phyloP scores from a whole-genome alignment of 1,284 basidiomycete genomes.

The Volvariella volvacea region DNA sequence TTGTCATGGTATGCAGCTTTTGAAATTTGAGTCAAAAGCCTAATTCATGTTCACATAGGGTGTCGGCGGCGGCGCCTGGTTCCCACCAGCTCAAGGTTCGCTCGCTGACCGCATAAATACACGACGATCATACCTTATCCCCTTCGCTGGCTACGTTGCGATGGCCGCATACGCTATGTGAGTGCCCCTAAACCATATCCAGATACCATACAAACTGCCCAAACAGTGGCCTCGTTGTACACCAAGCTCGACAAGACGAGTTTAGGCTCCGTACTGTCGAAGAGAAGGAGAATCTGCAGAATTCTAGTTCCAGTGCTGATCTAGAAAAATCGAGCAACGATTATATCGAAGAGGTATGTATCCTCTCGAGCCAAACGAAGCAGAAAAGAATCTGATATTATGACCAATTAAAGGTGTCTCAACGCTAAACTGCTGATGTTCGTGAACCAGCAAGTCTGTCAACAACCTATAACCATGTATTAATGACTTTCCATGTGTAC shows the following conservation, averaged over 20 bases:
- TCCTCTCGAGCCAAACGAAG: not conserved
- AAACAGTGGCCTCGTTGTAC: slow-evolving; percentile 44
- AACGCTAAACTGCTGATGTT: slow-evolving; percentile 58
- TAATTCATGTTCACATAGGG: slow-evolving; percentile 28
- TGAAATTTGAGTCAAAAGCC: not conserved
- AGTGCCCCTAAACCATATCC: slow-evolving; percentile 18
- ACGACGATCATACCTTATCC: slow-evolving; percentile 52
- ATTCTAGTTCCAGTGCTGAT: not conserved
- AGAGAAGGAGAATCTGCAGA: slow-evolving; percentile 22
- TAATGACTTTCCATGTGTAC: not conserved
- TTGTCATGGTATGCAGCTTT: slow-evolving; percentile 43
- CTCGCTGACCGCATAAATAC: slow-evolving; percentile 53
- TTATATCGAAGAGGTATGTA: slow-evolving; percentile 7
- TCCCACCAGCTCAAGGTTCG: slow-evolving; percentile 64
- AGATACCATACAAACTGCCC: not conserved
- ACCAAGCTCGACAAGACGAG: slow-evolving; percentile 39
- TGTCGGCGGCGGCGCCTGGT: slow-evolving; percentile 73
- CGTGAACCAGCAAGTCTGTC: slow-evolving; percentile 74
- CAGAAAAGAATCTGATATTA: not conserved
- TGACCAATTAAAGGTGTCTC: slow-evolving; percentile 4
- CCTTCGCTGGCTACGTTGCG: slow-evolving; percentile 50
- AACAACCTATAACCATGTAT: slow-evolving; percentile 39
- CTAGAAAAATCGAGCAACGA: slow-evolving; percentile 9
- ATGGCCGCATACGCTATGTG: slow-evolving; percentile 55
- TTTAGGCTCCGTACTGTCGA: slow-evolving; percentile 46